A percentile compares a stretch with the other conserved stretches of the same genome.
phyloP scores from a whole-genome alignment of 257 asterid species.

The Fraxinus americana region DNA sequence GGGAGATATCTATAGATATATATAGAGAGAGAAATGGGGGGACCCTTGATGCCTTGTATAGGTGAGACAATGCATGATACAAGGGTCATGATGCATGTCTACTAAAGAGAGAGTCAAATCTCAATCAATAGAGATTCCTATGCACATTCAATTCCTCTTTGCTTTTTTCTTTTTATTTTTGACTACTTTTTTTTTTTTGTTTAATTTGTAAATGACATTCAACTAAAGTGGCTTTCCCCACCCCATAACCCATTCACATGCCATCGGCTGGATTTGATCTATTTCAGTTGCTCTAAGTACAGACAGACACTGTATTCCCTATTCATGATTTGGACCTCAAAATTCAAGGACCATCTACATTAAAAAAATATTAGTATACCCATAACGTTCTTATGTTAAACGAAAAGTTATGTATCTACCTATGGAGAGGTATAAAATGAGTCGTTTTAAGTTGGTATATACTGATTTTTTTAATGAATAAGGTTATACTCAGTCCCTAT shows the following conservation, averaged over 20 bases:
- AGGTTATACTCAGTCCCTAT: no score
- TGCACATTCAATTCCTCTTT: conserved; percentile 38
- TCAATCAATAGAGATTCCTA: conserved; percentile 54
- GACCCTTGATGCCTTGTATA: conserved; percentile 43
- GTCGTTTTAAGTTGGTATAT: no score
- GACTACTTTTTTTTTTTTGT: background rate
- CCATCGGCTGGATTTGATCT: conserved; percentile 24
- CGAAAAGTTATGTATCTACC: no score
- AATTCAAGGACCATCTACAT: background rate
- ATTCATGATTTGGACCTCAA: conserved; percentile 5
- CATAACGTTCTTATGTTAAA: background rate
- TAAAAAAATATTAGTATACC: no score
- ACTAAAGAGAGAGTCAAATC: conserved; percentile 65
- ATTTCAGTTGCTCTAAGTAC: conserved; percentile 22
- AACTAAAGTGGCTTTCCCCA: conserved; percentile 51
- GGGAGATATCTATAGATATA: no score
- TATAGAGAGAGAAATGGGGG: conserved; percentile 16
- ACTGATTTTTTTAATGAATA: no score
- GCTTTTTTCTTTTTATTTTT: conserved; percentile 19
- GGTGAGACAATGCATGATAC: conserved; percentile 85
- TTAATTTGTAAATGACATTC: conserved; percentile 27
- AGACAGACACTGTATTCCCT: conserved; percentile 10
- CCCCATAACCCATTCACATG: conserved; percentile 57
- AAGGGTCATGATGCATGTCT: conserved; percentile 88
- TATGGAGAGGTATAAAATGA: background rate